Evolutionary conservation across 164 flowering plant genomes (phyloP).

Genomic region (Piper longum): DNA sequence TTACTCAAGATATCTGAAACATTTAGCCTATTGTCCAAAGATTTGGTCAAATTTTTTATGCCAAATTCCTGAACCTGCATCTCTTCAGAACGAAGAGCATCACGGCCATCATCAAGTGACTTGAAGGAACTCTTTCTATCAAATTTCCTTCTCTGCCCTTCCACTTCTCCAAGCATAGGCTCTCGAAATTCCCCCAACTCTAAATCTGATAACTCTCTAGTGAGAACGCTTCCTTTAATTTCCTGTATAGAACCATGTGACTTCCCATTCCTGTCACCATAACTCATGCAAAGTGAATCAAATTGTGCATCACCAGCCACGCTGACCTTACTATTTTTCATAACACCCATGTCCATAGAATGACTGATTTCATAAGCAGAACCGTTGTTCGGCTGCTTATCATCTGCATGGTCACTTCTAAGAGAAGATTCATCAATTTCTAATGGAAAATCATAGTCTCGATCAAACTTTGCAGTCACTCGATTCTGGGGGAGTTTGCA

Average conservation of each 20-base stretch:
- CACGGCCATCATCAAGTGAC: constrained; percentile 24
- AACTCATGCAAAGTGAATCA: constrained; percentile 29
- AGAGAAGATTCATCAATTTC: constrained; percentile 11
- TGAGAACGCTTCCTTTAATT: constrained; percentile 29
- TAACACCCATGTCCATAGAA: constrained; percentile 22
- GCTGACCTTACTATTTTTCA: constrained; percentile 28
- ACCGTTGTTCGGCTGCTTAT: constrained; percentile 21
- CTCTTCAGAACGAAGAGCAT: constrained; percentile 17
- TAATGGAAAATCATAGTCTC: constrained; percentile 9
- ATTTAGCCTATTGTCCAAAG: constrained; percentile 27
- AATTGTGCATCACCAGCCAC: constrained; percentile 21
- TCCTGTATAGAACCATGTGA: constrained; percentile 20
- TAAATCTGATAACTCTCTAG: constrained; percentile 78
- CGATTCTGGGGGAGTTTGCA: constrained; percentile 2
- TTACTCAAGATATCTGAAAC: constrained; percentile 34
- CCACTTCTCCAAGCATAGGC: constrained; percentile 16
- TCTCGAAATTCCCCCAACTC: constrained; percentile 96
- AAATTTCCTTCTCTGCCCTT: constrained; percentile 11
- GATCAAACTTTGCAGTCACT: constrained; percentile 27
- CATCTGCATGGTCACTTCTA: constrained; percentile 13
- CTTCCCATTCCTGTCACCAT: constrained; percentile 32
- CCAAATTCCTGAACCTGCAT: constrained; percentile 36
- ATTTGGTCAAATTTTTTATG: constrained; percentile 50
- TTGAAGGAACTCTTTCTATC: constrained; percentile 60
- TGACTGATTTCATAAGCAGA: constrained; percentile 24